These are phyloP conservation scores for Suhomyces ambrosiae DNA, from an alignment of 1,139 yeast species.

Conservation along the genomic window DNA sequence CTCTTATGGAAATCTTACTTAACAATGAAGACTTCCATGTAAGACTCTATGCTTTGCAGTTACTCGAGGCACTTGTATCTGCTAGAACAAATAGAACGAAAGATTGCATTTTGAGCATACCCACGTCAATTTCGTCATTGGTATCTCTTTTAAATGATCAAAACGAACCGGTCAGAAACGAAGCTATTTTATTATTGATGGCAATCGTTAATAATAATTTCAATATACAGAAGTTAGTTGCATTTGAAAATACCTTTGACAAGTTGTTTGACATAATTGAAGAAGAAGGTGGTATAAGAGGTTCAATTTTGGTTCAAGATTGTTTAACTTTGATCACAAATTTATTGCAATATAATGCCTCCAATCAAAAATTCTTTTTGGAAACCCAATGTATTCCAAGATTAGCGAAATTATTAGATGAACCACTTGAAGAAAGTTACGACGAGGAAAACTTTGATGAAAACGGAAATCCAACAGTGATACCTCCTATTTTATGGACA, in stretches of 20 bases:
- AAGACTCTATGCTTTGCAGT: constrained; percentile 76
- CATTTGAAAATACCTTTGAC: constrained; percentile 92
- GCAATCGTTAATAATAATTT: constrained; percentile 79
- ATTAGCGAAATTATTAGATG: constrained; percentile 61
- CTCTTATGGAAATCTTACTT: constrained; percentile 57
- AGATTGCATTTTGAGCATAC: constrained; percentile 70
- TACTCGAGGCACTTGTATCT: constrained; percentile 80
- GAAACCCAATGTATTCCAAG: constrained; percentile 80
- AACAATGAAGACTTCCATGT: constrained; percentile 68
- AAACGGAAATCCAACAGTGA: constrained; percentile 4
- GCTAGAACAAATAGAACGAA: constrained; percentile 76
- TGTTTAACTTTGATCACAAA: constrained; percentile 76
- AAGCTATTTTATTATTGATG: constrained; percentile 80
- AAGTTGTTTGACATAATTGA: constrained; percentile 73
- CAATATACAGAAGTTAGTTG: constrained; percentile 89
- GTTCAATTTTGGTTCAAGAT: constrained; percentile 89
- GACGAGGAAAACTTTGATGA: constrained; percentile 15
- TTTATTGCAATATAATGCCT: constrained; percentile 77
- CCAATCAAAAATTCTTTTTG: constrained; percentile 85
- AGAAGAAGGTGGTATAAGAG: constrained; percentile 88
- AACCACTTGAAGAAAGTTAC: constrained; percentile 39
- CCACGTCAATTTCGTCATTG: constrained; percentile 77
- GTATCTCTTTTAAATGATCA: constrained; percentile 69
- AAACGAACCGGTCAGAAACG: constrained; percentile 89
- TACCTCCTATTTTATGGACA: constrained; percentile 61